Conservation (phyloP, 208 protist genomes). For the Leishmania arabica region DNA sequence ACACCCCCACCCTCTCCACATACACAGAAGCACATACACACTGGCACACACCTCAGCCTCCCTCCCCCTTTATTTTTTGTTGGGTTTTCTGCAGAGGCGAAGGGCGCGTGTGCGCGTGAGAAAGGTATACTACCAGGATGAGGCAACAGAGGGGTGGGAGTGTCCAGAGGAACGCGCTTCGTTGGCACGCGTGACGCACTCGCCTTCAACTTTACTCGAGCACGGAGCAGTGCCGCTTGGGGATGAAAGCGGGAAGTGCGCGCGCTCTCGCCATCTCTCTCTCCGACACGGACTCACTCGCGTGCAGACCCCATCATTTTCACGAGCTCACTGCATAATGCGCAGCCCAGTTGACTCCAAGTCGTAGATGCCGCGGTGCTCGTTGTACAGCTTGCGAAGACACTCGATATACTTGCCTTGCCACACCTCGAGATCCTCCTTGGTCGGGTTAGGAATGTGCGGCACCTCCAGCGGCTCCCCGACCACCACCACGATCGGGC, state of each 20-base stretch:
- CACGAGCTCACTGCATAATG: constrained; percentile 39
- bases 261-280: neutral
- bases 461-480: constrained; percentile 75
- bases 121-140: too few relatives aligned
- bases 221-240: neutral
- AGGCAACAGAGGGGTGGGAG: too few relatives aligned
- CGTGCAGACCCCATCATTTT: neutral
- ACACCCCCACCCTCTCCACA: too few relatives aligned
- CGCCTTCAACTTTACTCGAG: neutral
- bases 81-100: too few relatives aligned
- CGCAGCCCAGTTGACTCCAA: constrained; percentile 67
- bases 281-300: neutral
- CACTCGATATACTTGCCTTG: constrained; percentile 78
- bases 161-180: neutral
- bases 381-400: constrained; percentile 71
- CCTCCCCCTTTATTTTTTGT: too few relatives aligned
- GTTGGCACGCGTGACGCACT: neutral
- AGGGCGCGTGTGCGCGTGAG: too few relatives aligned
- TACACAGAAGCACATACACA: too few relatives aligned
- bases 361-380: constrained; percentile 74
- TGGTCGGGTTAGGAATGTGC: constrained; percentile 63
- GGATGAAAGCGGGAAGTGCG: neutral
- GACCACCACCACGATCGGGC: constrained; percentile 83
- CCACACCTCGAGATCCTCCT: constrained; percentile 68
- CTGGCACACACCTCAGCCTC: too few relatives aligned